Evolutionary conservation across 148 eudicot species (phyloP), one percentile per base, ranked within the genome.

Genomic region (Camellia sinensis): DNA sequence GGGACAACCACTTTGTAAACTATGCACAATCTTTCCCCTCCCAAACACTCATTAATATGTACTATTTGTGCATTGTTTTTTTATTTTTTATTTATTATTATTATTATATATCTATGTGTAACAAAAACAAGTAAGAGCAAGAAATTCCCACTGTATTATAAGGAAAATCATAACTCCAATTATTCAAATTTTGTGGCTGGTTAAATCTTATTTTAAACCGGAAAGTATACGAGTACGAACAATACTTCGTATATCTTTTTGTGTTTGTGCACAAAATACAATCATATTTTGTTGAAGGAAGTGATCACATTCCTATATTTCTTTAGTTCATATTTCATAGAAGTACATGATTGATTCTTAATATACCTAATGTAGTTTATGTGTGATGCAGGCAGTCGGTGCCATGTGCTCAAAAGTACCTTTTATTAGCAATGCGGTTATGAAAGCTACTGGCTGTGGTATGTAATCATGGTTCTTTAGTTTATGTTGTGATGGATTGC

Each of bases 401-500:
- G 93, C 98, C 68, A 96, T 94, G 92, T 92, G 94, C 76, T 92
- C 97, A 56, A 96, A 93, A 88, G 92, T 96, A 82, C 97, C 99
- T 41, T 84, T 91, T 56, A 89, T 96, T 75, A 91, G 99, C 89
- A 92, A 80, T 75, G 99, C 99, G 48, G 88, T 96, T 74, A 88
- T 89, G 92, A 93, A 93, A 88, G 98, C 91, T 67, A 96, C 99
- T 45, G 87, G 91, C 48, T 87, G 93, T 80, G 97, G 99, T 93
- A 86, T 73, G 95, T 82, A n/a, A 43, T 80, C 75, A 19, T 45
- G 41, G 48, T 64, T 71, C 50, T 75, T 80, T 71, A 52, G 21
- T 66, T 48, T 60, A 13, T 17, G 60, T 4, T 11, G 18, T 75
- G 66, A 61, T 2, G 41, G 57, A 10, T 12, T 29, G 2, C 41